Conservation (phyloP, 2,329 filamentous ascomycete species). For the Alternaria brassicae region DNA sequence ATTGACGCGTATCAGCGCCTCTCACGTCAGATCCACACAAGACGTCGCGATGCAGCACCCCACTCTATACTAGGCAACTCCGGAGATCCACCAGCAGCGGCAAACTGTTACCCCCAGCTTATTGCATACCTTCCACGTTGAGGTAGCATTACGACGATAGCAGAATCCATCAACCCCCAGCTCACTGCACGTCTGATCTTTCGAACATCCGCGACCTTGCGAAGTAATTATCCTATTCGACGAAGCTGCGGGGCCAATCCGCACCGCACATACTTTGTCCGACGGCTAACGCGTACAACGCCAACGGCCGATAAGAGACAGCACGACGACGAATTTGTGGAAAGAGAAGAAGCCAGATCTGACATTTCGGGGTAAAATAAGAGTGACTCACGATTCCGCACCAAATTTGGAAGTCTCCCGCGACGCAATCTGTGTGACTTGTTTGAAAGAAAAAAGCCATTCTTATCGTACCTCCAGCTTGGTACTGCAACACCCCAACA, state of each 20-base stretch:
- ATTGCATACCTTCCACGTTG: constrained; percentile 2
- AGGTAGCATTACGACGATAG: background rate
- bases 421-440: background rate
- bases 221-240: background rate
- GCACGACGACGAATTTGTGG: background rate
- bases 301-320: background rate
- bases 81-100: background rate
- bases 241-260: constrained; percentile 11
- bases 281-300: background rate
- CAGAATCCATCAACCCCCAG: constrained; percentile 14
- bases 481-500: background rate
- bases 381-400: background rate
- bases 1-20: background rate
- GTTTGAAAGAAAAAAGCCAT: background rate
- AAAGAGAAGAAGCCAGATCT: constrained; percentile 10
- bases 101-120: constrained; percentile 20
- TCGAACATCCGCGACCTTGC: constrained; percentile 12
- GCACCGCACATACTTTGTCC: constrained; percentile 13
- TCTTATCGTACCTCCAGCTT: background rate
- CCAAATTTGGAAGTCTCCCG: background rate
- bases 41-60: background rate
- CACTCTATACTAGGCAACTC: constrained; percentile 4
- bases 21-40: background rate
- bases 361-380: background rate
- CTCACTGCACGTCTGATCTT: background rate